Evolutionary conservation across 768 basidiomycete genomes (phyloP).

Genomic region (Termitomyces heimii): DNA sequence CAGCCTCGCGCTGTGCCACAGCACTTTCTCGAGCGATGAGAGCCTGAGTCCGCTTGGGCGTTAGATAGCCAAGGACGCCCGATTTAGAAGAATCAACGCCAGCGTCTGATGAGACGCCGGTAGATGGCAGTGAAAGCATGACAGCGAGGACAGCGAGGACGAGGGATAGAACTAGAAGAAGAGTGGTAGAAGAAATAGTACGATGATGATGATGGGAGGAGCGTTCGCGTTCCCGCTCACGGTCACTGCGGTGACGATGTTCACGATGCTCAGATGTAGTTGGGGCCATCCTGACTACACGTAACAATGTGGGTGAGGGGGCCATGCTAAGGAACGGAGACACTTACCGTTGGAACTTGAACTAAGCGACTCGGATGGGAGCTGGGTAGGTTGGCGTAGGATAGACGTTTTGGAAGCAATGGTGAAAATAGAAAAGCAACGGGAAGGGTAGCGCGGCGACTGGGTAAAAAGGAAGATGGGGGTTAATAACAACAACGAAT

Average conservation of each 20-base stretch:
- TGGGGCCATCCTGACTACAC: constrained; percentile 80
- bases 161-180: constrained; percentile 80
- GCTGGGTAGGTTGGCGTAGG: constrained; percentile 36
- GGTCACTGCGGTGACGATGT: constrained; percentile 43
- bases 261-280: constrained; percentile 78
- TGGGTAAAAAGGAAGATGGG: constrained; percentile 12
- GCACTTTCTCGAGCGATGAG: constrained; percentile 75
- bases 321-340: constrained; percentile 1
- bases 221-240: constrained; percentile 40
- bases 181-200: constrained; percentile 86
- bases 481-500: constrained; percentile 18
- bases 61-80: constrained; percentile 68
- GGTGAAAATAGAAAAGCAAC: constrained; percentile 23
- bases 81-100: constrained; percentile 34
- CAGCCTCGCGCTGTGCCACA: constrained; percentile 79
- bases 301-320: constrained; percentile 7
- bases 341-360: constrained; percentile 40
- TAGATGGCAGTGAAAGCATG: constrained; percentile 79
- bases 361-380: constrained; percentile 74
- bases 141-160: constrained; percentile 85
- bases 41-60: constrained; percentile 77
- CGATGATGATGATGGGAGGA: constrained; percentile 73
- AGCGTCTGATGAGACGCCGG: constrained; percentile 27
- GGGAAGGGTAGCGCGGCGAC: constrained; percentile 22
- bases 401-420: constrained; percentile 57